Conservation (phyloP, 345 rosid genomes). For the Lumnitzera littorea region DNA sequence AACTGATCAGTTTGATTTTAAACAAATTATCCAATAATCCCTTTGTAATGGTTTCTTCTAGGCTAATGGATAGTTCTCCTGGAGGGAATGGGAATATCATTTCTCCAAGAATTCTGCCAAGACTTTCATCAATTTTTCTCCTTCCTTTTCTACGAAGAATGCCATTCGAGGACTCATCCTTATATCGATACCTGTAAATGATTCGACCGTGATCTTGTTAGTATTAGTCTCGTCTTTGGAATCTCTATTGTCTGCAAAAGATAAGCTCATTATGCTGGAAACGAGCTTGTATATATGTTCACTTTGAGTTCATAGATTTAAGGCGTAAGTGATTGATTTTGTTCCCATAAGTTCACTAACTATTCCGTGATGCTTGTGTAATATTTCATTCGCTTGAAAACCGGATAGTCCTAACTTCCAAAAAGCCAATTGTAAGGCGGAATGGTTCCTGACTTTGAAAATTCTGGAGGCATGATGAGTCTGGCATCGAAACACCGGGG, state of each 20-base stretch:
- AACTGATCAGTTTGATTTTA: slow-evolving; percentile 28
- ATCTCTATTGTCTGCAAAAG: slow-evolving; percentile 6
- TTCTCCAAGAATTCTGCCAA: slow-evolving; percentile 43
- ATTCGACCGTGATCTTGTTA: slow-evolving; percentile 9
- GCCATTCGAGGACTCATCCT: slow-evolving; percentile 50
- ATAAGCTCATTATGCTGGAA: slow-evolving; percentile 28
- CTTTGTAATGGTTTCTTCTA: slow-evolving; percentile 40
- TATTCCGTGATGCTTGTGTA: slow-evolving; percentile 25
- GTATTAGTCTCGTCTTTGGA: not conserved
- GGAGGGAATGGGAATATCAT: slow-evolving; percentile 59
- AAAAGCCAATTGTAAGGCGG: slow-evolving; percentile 44
- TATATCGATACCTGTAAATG: slow-evolving; percentile 26
- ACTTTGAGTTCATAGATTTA: slow-evolving; percentile 41
- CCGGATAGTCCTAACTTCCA: slow-evolving; percentile 37
- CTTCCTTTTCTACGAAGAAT: slow-evolving; percentile 36
- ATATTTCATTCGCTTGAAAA: slow-evolving; percentile 43
- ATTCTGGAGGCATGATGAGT: slow-evolving; percentile 16
- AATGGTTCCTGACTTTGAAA: slow-evolving; percentile 35
- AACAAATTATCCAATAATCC: slow-evolving; percentile 35
- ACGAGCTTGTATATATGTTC: slow-evolving; percentile 35
- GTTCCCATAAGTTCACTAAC: slow-evolving; percentile 45
- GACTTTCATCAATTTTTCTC: slow-evolving; percentile 27
- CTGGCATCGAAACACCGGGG: slow-evolving; percentile 30
- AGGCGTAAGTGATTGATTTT: slow-evolving; percentile 29
- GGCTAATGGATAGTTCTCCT: slow-evolving; percentile 41